phyloP scores from a whole-genome alignment of 495 filamentous ascomycete species.

The Neurospora intermedia region DNA sequence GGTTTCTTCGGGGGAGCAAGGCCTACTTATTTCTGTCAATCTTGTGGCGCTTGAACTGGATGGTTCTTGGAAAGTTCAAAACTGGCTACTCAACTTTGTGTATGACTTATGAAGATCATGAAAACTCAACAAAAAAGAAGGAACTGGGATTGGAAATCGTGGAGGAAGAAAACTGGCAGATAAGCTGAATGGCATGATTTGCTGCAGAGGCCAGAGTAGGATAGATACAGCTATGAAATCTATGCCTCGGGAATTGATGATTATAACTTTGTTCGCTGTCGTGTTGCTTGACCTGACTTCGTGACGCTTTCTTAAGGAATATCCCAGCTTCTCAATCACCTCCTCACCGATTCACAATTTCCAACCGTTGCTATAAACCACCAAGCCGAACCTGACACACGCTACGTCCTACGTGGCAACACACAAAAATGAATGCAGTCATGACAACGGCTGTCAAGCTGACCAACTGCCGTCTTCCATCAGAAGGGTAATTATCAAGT shows the following conservation, averaged over 20 bases:
- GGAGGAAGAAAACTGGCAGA: neutral
- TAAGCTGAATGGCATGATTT: neutral
- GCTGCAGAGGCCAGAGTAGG: neutral
- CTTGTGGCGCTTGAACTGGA: neutral
- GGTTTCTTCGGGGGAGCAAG: neutral
- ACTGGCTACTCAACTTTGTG: neutral
- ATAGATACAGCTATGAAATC: neutral
- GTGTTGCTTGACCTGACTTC: too few species aligned
- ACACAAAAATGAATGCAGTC: too few species aligned
- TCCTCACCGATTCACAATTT: too few species aligned
- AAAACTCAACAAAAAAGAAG: neutral
- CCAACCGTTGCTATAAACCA: too few species aligned
- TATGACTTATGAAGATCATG: neutral
- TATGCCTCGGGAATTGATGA: neutral
- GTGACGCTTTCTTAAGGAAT: too few species aligned
- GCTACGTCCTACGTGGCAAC: too few species aligned
- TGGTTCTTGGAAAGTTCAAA: neutral
- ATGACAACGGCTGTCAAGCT: too few species aligned
- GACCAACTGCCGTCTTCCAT: too few species aligned
- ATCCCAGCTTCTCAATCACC: too few species aligned
- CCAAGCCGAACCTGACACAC: too few species aligned
- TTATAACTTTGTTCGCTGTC: too few species aligned
- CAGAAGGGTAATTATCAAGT: too few species aligned
- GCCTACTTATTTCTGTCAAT: neutral
- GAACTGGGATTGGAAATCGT: neutral